These are phyloP conservation scores for Boletus speciosus DNA, from an alignment of 768 basidiomycete species.

Conservation along the genomic window DNA sequence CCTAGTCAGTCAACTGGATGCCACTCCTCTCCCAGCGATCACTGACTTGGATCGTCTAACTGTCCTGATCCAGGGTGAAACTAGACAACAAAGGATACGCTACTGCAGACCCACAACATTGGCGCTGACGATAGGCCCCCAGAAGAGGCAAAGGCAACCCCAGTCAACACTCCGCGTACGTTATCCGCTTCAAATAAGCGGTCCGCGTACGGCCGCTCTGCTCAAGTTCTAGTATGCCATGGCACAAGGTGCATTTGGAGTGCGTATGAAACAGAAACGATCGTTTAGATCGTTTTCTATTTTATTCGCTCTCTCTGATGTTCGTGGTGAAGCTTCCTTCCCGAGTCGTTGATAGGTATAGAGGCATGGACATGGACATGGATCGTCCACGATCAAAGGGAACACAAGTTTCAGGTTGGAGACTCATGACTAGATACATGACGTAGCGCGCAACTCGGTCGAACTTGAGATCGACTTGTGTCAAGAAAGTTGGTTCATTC, in stretches of 20 bases:
- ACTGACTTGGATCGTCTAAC: background rate
- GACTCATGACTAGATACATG: no score
- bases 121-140: background rate
- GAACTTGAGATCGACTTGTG: no score
- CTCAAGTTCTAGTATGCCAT: background rate
- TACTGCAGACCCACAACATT: background rate
- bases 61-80: constrained; percentile 5
- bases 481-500: background rate
- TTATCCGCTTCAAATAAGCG: background rate
- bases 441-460: no score
- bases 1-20: background rate
- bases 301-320: background rate
- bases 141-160: constrained; percentile 3
- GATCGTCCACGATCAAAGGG: no score
- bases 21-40: background rate
- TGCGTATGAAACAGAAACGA: background rate
- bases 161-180: constrained; percentile 11
- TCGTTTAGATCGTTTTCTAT: no score
- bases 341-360: background rate
- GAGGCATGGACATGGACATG: background rate
- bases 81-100: constrained; percentile 9
- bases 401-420: no score
- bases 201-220: background rate
- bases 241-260: background rate
- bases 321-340: background rate